phyloP scores from a whole-genome alignment of 306 rosid genomes.

The Corylus americana region DNA sequence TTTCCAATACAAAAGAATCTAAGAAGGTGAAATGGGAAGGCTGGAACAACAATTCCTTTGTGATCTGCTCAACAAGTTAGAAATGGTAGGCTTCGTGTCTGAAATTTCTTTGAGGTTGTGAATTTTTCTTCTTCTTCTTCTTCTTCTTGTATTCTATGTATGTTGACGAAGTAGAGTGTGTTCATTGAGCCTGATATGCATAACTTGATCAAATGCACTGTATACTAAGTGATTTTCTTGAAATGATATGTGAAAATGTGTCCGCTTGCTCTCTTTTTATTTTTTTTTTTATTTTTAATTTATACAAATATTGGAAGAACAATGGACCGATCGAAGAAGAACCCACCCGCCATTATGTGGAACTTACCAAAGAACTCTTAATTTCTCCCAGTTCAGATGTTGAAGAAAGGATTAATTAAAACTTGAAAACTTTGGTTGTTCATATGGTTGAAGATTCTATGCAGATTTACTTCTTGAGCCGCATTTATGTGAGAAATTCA shows the following conservation, averaged over 20 bases:
- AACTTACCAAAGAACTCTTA: neutral
- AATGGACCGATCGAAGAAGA: neutral
- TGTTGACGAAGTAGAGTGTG: slow-evolving; percentile 17
- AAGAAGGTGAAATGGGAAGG: slow-evolving; percentile 30
- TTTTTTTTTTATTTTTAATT: neutral
- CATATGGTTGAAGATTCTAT: slow-evolving; percentile 4
- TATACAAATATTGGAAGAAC: neutral
- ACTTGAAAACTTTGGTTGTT: neutral
- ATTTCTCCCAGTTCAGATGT: neutral
- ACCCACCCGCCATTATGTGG: neutral
- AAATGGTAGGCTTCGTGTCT: slow-evolving; percentile 41
- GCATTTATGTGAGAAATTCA: neutral
- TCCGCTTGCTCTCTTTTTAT: neutral
- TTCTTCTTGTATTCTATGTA: slow-evolving; percentile 26
- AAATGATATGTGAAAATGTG: slow-evolving; percentile 8
- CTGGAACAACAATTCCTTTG: slow-evolving; percentile 14
- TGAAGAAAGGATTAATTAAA: neutral
- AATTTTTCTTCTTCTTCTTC: neutral
- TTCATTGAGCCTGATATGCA: slow-evolving; percentile 22
- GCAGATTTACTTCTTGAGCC: neutral
- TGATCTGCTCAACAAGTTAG: slow-evolving; percentile 19
- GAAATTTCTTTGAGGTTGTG: slow-evolving; percentile 31
- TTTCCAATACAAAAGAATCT: slow-evolving; percentile 8
- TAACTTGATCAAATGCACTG: slow-evolving; percentile 13
- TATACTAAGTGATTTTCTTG: slow-evolving; percentile 4